phyloP scores from a whole-genome alignment of 1,284 basidiomycete species.

The Puccinia coronata region DNA sequence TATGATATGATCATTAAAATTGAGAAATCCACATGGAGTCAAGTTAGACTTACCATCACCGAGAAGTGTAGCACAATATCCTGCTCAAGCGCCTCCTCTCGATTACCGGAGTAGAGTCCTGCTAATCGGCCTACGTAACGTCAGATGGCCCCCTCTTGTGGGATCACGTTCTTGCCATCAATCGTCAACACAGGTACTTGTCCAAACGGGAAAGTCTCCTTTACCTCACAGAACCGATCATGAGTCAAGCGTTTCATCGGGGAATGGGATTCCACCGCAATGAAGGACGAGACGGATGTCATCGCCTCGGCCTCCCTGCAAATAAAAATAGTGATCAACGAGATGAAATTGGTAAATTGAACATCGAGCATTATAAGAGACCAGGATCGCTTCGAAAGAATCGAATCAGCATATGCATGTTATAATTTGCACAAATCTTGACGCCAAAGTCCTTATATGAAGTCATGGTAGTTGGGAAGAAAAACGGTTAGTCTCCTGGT shows the following conservation, averaged over 20 bases:
- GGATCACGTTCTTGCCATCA: not conserved
- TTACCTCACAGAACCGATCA: not conserved
- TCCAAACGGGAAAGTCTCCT: not conserved
- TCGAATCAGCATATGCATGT: too few relatives aligned
- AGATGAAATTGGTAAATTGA: too few relatives aligned
- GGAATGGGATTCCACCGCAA: not conserved
- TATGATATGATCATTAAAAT: too few relatives aligned
- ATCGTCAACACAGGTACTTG: not conserved
- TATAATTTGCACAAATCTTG: too few relatives aligned
- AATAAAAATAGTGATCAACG: too few relatives aligned
- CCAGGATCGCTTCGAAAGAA: too few relatives aligned
- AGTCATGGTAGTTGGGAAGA: too few relatives aligned
- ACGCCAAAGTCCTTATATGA: too few relatives aligned
- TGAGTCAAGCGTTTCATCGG: not conserved
- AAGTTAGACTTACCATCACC: not conserved
- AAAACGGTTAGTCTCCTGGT: too few relatives aligned
- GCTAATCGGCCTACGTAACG: not conserved
- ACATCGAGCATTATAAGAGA: too few relatives aligned
- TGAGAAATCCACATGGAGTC: not conserved
- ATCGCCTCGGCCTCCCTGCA: not conserved
- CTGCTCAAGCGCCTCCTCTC: not conserved
- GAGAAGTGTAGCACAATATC: not conserved
- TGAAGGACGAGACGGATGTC: constrained; percentile 1
- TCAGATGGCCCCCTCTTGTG: constrained; percentile 2
- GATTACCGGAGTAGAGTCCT: not conserved